These are phyloP conservation scores for Echium plantagineum DNA, from an alignment of 257 asterid species.

Conservation along the genomic window DNA sequence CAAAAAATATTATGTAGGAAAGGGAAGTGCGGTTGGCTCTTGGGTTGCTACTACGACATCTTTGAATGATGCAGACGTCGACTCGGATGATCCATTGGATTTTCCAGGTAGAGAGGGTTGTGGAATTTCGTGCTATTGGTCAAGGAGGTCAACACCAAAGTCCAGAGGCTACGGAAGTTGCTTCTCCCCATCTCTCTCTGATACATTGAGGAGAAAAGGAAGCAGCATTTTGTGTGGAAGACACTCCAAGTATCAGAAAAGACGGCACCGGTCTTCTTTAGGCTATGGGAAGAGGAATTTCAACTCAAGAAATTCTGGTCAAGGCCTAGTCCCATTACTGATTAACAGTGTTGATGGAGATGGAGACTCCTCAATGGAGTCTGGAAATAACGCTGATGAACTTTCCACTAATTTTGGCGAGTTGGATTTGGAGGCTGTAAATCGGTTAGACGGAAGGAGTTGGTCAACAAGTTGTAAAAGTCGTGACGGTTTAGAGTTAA, in stretches of 20 bases:
- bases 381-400: slow-evolving; percentile 61
- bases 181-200: slow-evolving; percentile 84
- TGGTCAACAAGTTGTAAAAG: slow-evolving; percentile 85
- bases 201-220: slow-evolving; percentile 78
- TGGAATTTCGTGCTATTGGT: slow-evolving; percentile 95
- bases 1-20: slow-evolving; percentile 37
- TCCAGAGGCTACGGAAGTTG: slow-evolving; percentile 66
- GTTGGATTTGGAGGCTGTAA: slow-evolving; percentile 78
- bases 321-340: slow-evolving; percentile 66
- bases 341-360: slow-evolving; percentile 32
- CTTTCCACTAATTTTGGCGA: slow-evolving; percentile 63
- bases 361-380: slow-evolving; percentile 49
- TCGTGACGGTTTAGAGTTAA: slow-evolving; percentile 56
- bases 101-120: slow-evolving; percentile 79
- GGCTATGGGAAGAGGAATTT: slow-evolving; percentile 53
- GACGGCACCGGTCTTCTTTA: slow-evolving; percentile 37
- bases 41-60: slow-evolving; percentile 88
- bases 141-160: slow-evolving; percentile 85
- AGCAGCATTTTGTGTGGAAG: slow-evolving; percentile 63
- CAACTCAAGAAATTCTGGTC: slow-evolving; percentile 33
- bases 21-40: slow-evolving; percentile 70
- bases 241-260: slow-evolving; percentile 35
- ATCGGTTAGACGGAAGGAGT: slow-evolving; percentile 74
- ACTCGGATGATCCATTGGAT: slow-evolving; percentile 71
- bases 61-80: slow-evolving; percentile 70